A percentile compares a stretch with the other conserved stretches of the same genome.
Evolutionary conservation across 176 grass and related monocot species (phyloP).

Genomic region (Otatea glauca): DNA sequence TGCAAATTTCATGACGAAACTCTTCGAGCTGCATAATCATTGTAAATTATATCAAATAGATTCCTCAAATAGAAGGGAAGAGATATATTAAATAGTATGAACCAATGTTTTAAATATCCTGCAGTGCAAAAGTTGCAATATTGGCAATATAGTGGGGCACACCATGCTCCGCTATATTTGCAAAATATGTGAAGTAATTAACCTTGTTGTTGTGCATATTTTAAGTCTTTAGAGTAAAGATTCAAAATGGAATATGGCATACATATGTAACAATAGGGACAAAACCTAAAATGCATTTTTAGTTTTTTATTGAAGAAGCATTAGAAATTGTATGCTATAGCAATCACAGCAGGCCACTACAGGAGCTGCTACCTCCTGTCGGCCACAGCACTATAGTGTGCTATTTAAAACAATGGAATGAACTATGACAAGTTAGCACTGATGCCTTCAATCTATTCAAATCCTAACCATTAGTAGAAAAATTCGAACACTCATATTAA

Average conservation of each 20-base stretch:
- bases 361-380: neutral
- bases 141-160: neutral
- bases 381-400: neutral
- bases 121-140: neutral
- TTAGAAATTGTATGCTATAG: neutral
- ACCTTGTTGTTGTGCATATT: neutral
- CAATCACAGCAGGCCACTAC: neutral
- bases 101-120: neutral
- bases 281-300: constrained; percentile 4
- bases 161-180: neutral
- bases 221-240: neutral
- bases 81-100: neutral
- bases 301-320: neutral
- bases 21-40: constrained; percentile 50
- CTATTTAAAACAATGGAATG: constrained; percentile 1
- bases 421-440: neutral
- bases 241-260: constrained; percentile 9
- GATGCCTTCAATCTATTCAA: constrained; percentile 3
- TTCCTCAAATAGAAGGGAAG: neutral
- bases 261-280: neutral
- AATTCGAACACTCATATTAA: constrained; percentile 1
- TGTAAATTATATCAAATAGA: constrained; percentile 21
- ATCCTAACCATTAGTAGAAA: neutral
- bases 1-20: constrained; percentile 45
- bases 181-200: neutral